A percentile compares a stretch with the other conserved stretches of the same genome.
These are phyloP conservation scores for Tolypocladium cylindrosporum DNA, from an alignment of 2,329 filamentous ascomycete genomes.

Conservation along the genomic window DNA sequence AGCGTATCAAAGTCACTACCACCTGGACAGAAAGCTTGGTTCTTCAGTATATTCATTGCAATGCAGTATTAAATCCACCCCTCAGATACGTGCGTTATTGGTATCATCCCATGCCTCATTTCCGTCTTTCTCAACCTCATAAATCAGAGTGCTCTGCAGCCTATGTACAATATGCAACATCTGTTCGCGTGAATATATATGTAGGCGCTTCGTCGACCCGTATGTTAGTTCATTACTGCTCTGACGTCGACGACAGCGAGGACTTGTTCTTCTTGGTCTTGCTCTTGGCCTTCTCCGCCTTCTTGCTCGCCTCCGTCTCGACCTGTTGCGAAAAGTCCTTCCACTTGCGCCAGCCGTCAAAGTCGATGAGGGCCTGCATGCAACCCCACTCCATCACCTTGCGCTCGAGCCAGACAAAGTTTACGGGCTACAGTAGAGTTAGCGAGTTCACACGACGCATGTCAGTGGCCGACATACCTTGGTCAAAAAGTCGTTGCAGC, in stretches of 20 bases:
- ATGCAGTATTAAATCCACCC: background rate
- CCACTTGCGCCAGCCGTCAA: slow-evolving; percentile 96
- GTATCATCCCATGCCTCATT: slow-evolving; percentile 1
- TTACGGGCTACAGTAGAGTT: slow-evolving; percentile 62
- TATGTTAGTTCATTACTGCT: background rate
- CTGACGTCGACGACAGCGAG: slow-evolving; percentile 18
- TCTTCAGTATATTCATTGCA: background rate
- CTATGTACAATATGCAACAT: background rate
- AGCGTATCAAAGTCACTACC: no score
- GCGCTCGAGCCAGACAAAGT: slow-evolving; percentile 92
- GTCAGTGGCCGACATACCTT: slow-evolving; percentile 51
- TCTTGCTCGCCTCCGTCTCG: slow-evolving; percentile 32
- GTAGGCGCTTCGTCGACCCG: background rate
- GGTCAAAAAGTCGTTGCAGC: slow-evolving; percentile 96
- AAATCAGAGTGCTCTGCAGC: background rate
- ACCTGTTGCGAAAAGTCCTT: slow-evolving; percentile 61
- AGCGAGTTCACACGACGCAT: background rate
- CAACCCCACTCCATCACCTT: slow-evolving; percentile 99
- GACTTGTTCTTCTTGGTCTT: slow-evolving; percentile 35
- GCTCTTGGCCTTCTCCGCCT: slow-evolving; percentile 18
- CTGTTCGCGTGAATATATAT: background rate
- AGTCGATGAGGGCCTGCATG: slow-evolving; percentile 98
- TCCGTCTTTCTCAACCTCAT: background rate
- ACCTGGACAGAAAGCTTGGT: no score
- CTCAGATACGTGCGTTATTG: slow-evolving; percentile 1